Evolutionary conservation across 768 basidiomycete genomes (phyloP).

Genomic region (Naematelia aurantialba): DNA sequence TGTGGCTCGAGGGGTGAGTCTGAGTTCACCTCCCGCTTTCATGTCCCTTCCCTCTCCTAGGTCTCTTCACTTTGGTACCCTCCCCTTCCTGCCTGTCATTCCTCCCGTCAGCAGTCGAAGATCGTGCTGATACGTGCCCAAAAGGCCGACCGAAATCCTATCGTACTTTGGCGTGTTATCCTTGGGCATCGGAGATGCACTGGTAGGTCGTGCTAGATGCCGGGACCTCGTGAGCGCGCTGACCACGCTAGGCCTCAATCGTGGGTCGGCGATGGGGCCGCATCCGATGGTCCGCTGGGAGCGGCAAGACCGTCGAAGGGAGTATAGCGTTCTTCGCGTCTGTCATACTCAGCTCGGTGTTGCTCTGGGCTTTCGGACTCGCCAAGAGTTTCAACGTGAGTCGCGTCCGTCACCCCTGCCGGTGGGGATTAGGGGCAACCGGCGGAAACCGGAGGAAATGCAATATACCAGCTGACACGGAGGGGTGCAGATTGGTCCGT

Average conservation of each 20-base stretch:
- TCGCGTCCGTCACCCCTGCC: constrained; percentile 10
- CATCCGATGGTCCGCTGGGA: constrained; percentile 76
- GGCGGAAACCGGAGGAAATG: neutral
- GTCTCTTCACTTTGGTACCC: too few relatives aligned
- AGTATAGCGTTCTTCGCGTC: constrained; percentile 74
- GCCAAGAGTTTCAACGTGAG: constrained; percentile 74
- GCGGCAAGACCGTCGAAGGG: constrained; percentile 87
- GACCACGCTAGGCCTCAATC: constrained; percentile 69
- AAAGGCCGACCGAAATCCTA: constrained; percentile 52
- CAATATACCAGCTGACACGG: neutral
- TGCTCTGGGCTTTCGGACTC: constrained; percentile 66
- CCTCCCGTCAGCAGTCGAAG: too few relatives aligned
- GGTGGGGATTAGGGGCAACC: neutral
- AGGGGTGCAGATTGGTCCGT: constrained; percentile 60
- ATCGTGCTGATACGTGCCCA: constrained; percentile 6
- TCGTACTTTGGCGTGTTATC: constrained; percentile 81
- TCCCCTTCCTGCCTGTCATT: too few relatives aligned
- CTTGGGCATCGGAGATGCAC: constrained; percentile 87
- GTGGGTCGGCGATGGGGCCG: constrained; percentile 79
- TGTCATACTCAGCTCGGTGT: constrained; percentile 65
- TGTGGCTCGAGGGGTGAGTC: constrained; percentile 90
- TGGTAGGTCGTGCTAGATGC: constrained; percentile 56
- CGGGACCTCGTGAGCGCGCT: constrained; percentile 1
- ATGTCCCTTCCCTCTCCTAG: too few relatives aligned
- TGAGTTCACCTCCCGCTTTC: constrained; percentile 1